A percentile compares a stretch with the other conserved stretches of the same genome.
phyloP scores from a whole-genome alignment of 1,139 yeast species.

The Zygoascus sp. region DNA sequence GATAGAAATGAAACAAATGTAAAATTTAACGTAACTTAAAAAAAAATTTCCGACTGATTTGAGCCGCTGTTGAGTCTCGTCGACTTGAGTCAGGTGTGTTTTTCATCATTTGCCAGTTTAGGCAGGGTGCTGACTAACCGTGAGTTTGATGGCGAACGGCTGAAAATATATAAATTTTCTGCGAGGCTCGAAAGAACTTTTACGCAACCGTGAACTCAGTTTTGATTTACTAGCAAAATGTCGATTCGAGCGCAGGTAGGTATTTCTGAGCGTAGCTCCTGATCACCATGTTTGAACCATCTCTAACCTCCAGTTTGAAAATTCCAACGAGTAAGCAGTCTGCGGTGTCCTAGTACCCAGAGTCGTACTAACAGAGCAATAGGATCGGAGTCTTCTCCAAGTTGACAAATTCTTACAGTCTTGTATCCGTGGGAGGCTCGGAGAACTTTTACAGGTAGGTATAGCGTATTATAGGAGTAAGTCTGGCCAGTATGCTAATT shows the following conservation, averaged over 20 bases:
- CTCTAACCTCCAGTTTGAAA: slow-evolving; percentile 59
- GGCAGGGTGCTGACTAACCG: slow-evolving; percentile 6
- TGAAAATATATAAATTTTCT: slow-evolving; percentile 7
- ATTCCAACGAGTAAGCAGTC: slow-evolving; percentile 69
- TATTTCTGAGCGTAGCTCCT: neutral
- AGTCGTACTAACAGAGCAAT: slow-evolving; percentile 5
- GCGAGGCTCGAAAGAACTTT: neutral
- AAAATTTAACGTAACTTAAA: neutral
- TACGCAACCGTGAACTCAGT: neutral
- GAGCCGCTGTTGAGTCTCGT: too few species aligned
- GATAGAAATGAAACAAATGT: neutral
- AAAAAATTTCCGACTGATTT: too few species aligned
- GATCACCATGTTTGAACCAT: neutral
- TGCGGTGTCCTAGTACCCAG: neutral
- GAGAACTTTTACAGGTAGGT: slow-evolving; percentile 73
- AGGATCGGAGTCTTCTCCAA: slow-evolving; percentile 92
- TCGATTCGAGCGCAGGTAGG: slow-evolving; percentile 27
- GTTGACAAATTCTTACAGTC: slow-evolving; percentile 91
- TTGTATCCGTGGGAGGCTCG: slow-evolving; percentile 96
- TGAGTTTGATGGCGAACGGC: slow-evolving; percentile 1
- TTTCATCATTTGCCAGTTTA: slow-evolving; percentile 4
- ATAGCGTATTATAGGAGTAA: too few species aligned
- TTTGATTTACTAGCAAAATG: slow-evolving; percentile 16
- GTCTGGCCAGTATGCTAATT: too few species aligned
- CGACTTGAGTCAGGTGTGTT: too few species aligned